These are phyloP conservation scores for Syzygium oleosum DNA, from an alignment of 345 rosid species.

Conservation along the genomic window DNA sequence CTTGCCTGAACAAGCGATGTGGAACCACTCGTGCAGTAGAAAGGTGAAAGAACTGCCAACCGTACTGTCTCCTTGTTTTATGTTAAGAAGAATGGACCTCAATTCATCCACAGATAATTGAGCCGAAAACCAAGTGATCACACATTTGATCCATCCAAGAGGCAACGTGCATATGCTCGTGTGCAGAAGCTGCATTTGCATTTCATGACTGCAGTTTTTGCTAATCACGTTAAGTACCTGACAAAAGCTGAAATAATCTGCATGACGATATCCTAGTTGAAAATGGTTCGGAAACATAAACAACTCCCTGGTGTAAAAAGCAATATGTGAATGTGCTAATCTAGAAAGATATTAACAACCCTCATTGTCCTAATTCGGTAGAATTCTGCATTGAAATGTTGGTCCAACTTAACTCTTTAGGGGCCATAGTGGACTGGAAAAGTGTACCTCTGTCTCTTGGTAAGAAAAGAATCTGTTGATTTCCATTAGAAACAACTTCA, in stretches of 20 bases:
- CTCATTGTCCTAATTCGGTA: not conserved
- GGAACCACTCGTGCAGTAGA: conserved; percentile 62
- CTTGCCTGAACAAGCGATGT: conserved; percentile 49
- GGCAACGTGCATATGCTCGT: conserved; percentile 62
- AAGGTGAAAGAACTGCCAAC: conserved; percentile 32
- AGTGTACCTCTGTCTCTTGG: conserved; percentile 55
- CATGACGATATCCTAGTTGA: not conserved
- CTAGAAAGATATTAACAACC: not conserved
- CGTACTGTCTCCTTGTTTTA: conserved; percentile 17
- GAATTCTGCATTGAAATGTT: not conserved
- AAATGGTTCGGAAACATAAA: not conserved
- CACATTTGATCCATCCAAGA: conserved; percentile 63
- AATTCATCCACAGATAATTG: conserved; percentile 49
- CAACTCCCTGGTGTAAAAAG: not conserved
- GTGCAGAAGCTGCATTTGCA: conserved; percentile 49
- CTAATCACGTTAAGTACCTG: conserved; percentile 50
- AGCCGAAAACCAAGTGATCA: conserved; percentile 62
- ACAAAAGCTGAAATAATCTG: conserved; percentile 1
- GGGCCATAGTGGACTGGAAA: not conserved
- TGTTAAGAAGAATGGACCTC: conserved; percentile 36
- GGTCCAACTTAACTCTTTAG: not conserved
- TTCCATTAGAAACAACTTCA: conserved; percentile 27
- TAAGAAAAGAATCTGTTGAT: conserved; percentile 32
- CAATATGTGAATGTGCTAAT: not conserved
- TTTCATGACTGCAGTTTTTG: conserved; percentile 39